phyloP scores from a whole-genome alignment of 345 rosid genomes.

The Salix arbutifolia region DNA sequence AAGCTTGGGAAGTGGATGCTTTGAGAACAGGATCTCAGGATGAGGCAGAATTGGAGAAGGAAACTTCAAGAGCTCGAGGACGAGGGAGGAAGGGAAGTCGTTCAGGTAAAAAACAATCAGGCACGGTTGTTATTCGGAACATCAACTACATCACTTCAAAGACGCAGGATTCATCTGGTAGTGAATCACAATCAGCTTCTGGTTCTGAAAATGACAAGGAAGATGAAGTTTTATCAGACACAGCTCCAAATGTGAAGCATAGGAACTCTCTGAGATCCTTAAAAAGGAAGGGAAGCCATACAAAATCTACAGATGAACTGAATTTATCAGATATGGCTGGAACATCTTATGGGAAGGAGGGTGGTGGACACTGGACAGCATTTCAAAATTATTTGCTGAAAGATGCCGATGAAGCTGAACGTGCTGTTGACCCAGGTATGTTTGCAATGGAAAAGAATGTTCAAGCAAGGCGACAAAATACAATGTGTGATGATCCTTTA shows the following conservation, averaged over 20 bases:
- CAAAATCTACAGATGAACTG: conserved; percentile 23
- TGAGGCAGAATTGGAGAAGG: conserved; percentile 41
- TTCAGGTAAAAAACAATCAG: conserved; percentile 61
- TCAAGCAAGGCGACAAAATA: conserved; percentile 41
- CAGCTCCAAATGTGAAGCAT: conserved; percentile 21
- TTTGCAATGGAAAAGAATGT: conserved; percentile 60
- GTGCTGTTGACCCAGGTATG: conserved; percentile 36
- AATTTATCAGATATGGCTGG: conserved; percentile 33
- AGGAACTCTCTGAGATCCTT: conserved; percentile 35
- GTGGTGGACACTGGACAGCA: conserved; percentile 80
- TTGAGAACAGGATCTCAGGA: conserved; percentile 38
- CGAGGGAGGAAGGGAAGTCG: conserved; percentile 34
- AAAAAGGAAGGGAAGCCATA: conserved; percentile 29
- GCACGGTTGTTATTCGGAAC: conserved; percentile 76
- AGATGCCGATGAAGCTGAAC: conserved; percentile 74
- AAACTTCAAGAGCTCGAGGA: conserved; percentile 26
- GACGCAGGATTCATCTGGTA: conserved; percentile 50
- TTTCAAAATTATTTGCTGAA: conserved; percentile 73
- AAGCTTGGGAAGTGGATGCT: conserved; percentile 42
- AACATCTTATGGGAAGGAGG: conserved; percentile 42
- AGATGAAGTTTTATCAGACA: conserved; percentile 26
- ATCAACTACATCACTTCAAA: conserved; percentile 75
- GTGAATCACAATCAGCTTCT: conserved; percentile 53
- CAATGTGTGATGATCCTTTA: conserved; percentile 54
- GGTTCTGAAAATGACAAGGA: conserved; percentile 48